Base-by-base conservation (phyloP, 1,139 yeast genomes). In the Spathaspora sp. region DNA sequence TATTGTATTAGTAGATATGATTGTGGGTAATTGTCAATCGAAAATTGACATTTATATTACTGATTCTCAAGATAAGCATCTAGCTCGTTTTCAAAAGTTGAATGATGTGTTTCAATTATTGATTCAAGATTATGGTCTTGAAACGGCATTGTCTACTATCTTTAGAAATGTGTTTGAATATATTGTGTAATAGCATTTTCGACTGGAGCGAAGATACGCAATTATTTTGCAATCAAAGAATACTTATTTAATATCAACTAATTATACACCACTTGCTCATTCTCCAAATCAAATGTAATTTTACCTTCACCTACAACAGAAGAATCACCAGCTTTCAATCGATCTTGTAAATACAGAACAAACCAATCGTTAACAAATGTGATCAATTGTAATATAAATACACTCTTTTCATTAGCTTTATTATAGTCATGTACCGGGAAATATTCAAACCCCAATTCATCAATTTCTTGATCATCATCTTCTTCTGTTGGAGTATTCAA, bases 341-440 rank as follows among this genome's bases (percentile, higher is more conserved):
- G 27, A 29, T 48, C 44, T 33, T 49, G 42, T 26, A 51, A 44
- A 31, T 46, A 29, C 6, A 40, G 41, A 8, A 48, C 36, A 20
- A 65, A 54, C 67, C 67, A 65, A 26, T 62, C 66, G 46, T 61
- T 63, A 26, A 63, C 57, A 43, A 57, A 60, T 7, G 65, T 57
- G 9, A 64, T 51, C 47, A 73, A 56, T 47, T 64, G 65, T 43
- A 61, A 53, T 11, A 64, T 56, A 48, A 61, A 72, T 16, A 59
- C 53, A 38, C 60, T 59, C 43, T 61, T 65, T 46, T 74, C 76
- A 49, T 68, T 69, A 34, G 59, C 60, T 25, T 56, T 52, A 47
- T 72, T 67, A 51, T 57, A 74, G 48, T 72, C 77, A 46, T 71
- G 68, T 2, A 61, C 51, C 2, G 78, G 69, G 39, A 67, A 58